A percentile compares a stretch with the other conserved stretches of the same genome.
Evolutionary conservation across 768 basidiomycete genomes (phyloP).

Genomic region (Clitopilus hobsonii): DNA sequence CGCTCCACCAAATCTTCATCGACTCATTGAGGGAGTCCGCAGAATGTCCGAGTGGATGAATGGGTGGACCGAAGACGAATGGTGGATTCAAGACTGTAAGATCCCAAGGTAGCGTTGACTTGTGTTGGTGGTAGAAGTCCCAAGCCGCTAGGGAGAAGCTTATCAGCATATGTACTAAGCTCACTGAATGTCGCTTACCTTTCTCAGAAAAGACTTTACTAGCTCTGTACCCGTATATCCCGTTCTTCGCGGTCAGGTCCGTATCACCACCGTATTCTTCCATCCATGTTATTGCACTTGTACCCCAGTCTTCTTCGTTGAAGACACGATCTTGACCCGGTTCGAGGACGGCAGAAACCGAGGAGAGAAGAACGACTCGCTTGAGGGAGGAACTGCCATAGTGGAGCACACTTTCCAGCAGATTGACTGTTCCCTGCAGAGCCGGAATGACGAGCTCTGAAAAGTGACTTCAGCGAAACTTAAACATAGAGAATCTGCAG

Average conservation of each 20-base stretch:
- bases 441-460: too few relatives aligned
- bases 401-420: constrained; percentile 64
- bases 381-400: constrained; percentile 31
- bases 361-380: constrained; percentile 68
- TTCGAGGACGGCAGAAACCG: constrained; percentile 42
- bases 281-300: constrained; percentile 36
- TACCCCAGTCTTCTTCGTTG: constrained; percentile 60
- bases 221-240: constrained; percentile 52
- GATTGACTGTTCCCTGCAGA: constrained; percentile 63
- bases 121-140: constrained; percentile 39
- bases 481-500: not conserved
- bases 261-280: constrained; percentile 46
- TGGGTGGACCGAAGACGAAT: constrained; percentile 39
- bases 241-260: constrained; percentile 20
- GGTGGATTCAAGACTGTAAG: constrained; percentile 52
- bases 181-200: constrained; percentile 22
- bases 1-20: constrained; percentile 21
- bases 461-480: not conserved
- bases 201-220: constrained; percentile 65
- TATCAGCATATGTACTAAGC: not conserved
- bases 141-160: constrained; percentile 28
- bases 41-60: constrained; percentile 31
- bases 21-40: constrained; percentile 36
- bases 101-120: constrained; percentile 40
- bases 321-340: constrained; percentile 24